Base-by-base conservation (phyloP, 73 alveolate genomes). In the Durusdinium trenchii region DNA sequence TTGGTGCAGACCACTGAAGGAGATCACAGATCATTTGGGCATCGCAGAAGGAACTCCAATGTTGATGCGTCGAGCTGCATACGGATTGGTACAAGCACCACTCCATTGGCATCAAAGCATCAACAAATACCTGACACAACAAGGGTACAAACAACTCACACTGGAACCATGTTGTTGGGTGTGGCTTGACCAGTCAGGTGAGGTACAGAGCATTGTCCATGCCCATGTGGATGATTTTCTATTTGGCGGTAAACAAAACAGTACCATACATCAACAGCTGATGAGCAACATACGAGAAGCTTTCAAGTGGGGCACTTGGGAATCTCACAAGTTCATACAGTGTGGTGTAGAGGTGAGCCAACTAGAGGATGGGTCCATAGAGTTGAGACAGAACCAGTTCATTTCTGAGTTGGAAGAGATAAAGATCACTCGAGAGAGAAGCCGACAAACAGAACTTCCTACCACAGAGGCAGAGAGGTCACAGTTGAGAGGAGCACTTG, bases 271-370 rank as follows among this genome's bases (percentile, higher is more conserved):
- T 45, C 36, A 23, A 12, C 7, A 1, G 0, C 30, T 83, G 94
- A 50, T 83, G 47, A 14, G 20, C 3, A 2, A 45, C 0, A 83
- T 83, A 23, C 94, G 36, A 52, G 38, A 83, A 36, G 38, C 28
- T 6, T 83, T 83, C 32, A 28, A 46, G 69, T 83, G 94, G 94
- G 73, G 94, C 16, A 30, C 50, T 30, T 83, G 94, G 94, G 94
- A 83, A n/a, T 6, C 7, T 1, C 3, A 2, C 1, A 16, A 50
- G 1, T 83, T 83, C 50, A 3, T 32, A 3, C 94, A 83, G 50
- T 83, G 94, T 14, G 94, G 94, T 83, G 61, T 83, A 0, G 75
- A 79, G 3, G 91, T 79, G 6, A 32, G 12, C 10, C 91, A 79
- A 30, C 47, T 16, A 5, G 67, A 32, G 91, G 91, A 79, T 79